Evolutionary conservation across 306 rosid species (phyloP).

Genomic region (Gastrolobium bilobum): DNA sequence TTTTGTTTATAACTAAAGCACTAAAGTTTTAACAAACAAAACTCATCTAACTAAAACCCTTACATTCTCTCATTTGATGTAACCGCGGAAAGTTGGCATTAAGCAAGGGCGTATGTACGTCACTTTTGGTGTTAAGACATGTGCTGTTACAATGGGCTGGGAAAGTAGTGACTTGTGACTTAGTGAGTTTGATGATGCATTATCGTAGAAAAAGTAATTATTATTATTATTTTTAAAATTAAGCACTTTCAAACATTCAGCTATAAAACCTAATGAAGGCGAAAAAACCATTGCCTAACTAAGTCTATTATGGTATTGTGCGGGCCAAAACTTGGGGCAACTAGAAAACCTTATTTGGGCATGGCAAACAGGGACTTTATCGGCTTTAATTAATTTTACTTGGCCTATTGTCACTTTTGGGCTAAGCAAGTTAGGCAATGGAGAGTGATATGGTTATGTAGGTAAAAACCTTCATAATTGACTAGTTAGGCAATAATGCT

Average conservation of each 20-base stretch:
- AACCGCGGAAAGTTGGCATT: conserved; percentile 36
- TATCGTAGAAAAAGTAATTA: too few relatives aligned
- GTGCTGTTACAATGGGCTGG: conserved; percentile 48
- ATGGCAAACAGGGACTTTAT: conserved; percentile 54
- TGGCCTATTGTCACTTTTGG: conserved; percentile 52
- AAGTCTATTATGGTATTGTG: conserved; percentile 40
- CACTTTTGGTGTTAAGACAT: conserved; percentile 37
- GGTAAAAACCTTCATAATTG: conserved; percentile 37
- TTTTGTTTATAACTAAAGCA: background rate
- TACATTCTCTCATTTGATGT: conserved; percentile 33
- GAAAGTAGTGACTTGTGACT: conserved; percentile 27
- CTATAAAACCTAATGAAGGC: conserved; percentile 25
- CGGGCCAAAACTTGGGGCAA: conserved; percentile 26
- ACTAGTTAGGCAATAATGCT: conserved; percentile 57
- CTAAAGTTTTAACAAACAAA: background rate
- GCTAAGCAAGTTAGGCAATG: conserved; percentile 76
- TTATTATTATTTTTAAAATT: too few relatives aligned
- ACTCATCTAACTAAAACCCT: conserved; percentile 1
- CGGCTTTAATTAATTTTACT: conserved; percentile 48
- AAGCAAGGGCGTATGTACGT: background rate
- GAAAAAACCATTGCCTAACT: conserved; percentile 11
- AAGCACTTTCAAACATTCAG: background rate
- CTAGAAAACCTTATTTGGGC: conserved; percentile 49
- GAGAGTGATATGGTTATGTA: conserved; percentile 19
- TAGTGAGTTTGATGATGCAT: conserved; percentile 31